These are phyloP conservation scores for Penicillium rolfsii DNA, from an alignment of 2,329 filamentous ascomycete species.

Conservation along the genomic window DNA sequence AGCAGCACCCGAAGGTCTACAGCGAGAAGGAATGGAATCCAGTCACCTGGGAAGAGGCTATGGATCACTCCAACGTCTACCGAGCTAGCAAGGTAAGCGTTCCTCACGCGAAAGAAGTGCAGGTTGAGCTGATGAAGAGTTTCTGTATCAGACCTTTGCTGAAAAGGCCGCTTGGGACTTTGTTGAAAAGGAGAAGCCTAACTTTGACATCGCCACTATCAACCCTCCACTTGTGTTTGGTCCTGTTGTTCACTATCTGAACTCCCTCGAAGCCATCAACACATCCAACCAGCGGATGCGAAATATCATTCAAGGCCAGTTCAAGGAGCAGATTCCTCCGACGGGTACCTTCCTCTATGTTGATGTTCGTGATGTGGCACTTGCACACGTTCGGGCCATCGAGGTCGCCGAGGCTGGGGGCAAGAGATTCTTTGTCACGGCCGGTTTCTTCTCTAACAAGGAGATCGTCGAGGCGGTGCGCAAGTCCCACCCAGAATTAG, in stretches of 20 bases:
- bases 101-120: neutral
- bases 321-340: conserved; percentile 60
- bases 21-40: conserved; percentile 50
- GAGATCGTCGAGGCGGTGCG: conserved; percentile 47
- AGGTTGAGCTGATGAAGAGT: conserved; percentile 13
- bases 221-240: conserved; percentile 67
- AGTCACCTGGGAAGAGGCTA: conserved; percentile 47
- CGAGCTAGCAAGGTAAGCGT: conserved; percentile 56
- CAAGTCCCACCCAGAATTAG: conserved; percentile 48
- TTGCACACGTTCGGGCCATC: conserved; percentile 53
- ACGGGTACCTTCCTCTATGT: conserved; percentile 65
- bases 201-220: conserved; percentile 65
- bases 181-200: conserved; percentile 57
- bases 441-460: conserved; percentile 48
- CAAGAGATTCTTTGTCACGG: conserved; percentile 51
- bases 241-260: conserved; percentile 66
- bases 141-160: conserved; percentile 54
- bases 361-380: conserved; percentile 53
- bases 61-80: conserved; percentile 45
- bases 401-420: conserved; percentile 51
- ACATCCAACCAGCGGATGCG: conserved; percentile 71
- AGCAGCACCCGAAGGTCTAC: conserved; percentile 40
- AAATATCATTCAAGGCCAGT: conserved; percentile 65
- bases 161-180: conserved; percentile 71
- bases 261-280: conserved; percentile 67